Percentiles rank a stretch among this genome's conserved stretches.
Evolutionary conservation across 192 early-diverging fungal species (phyloP).

Genomic region (Lobosporangium transversale): DNA sequence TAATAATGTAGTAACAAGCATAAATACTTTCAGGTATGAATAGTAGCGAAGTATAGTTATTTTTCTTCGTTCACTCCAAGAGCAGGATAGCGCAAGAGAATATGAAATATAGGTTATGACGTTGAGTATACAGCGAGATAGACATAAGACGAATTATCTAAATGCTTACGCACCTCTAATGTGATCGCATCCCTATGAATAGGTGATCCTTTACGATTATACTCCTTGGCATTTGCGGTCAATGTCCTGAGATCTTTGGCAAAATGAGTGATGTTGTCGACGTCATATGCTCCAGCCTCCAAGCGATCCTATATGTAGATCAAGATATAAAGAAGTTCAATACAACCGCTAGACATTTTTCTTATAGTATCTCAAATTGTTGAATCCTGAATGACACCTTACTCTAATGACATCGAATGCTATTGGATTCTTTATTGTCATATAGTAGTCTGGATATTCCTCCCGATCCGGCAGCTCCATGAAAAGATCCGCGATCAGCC

Average conservation of each 20-base stretch:
- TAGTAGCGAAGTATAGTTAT: too few relatives aligned
- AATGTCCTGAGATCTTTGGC: constrained; percentile 30
- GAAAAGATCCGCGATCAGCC: constrained; percentile 78
- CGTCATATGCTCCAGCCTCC: constrained; percentile 28
- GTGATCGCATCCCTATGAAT: constrained; percentile 50
- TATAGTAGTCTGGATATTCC: constrained; percentile 91
- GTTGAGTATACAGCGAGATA: too few relatives aligned
- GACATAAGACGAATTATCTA: too few relatives aligned
- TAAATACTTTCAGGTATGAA: too few relatives aligned
- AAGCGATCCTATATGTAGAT: constrained; percentile 44
- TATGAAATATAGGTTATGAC: too few relatives aligned
- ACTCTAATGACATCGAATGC: constrained; percentile 44
- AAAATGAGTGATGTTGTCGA: constrained; percentile 28
- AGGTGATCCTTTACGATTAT: constrained; percentile 52
- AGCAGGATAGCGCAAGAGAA: too few relatives aligned
- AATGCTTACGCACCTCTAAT: constrained; percentile 34
- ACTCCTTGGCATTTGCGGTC: constrained; percentile 51
- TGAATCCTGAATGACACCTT: too few relatives aligned
- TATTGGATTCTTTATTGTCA: constrained; percentile 43
- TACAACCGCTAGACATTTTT: background rate
- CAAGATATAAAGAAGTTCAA: too few relatives aligned
- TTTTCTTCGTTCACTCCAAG: too few relatives aligned
- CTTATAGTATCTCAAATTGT: background rate
- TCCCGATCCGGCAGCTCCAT: constrained; percentile 77
- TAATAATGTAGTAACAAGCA: too few relatives aligned